Evolutionary conservation across 305 asterid genomes (phyloP).

Genomic region (Solanum hybrid): DNA sequence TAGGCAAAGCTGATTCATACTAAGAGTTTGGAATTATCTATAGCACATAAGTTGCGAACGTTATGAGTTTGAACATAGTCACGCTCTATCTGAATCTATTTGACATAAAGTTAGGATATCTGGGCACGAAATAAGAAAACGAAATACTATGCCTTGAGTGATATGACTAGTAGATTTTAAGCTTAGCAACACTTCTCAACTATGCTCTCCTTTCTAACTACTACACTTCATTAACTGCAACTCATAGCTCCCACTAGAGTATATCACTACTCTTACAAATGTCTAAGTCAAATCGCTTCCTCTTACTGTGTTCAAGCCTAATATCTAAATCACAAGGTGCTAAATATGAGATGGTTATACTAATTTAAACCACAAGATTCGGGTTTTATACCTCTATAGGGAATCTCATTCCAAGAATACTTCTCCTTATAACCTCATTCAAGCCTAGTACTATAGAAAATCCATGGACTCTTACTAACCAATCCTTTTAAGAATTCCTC

Average conservation of each 20-base stretch:
- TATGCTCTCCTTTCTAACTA: not conserved
- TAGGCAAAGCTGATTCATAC: not conserved
- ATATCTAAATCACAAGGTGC: not conserved
- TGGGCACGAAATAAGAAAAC: not conserved
- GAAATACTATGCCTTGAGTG: not conserved
- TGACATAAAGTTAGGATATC: not conserved
- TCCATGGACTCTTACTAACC: not conserved
- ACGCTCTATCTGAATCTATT: not conserved
- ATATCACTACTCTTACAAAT: not conserved
- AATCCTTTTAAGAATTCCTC: not conserved
- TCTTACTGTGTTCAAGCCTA: not conserved
- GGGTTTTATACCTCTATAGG: not conserved
- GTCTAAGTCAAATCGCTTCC: not conserved
- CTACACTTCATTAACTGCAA: not conserved
- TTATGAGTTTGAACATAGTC: not conserved
- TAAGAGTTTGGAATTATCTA: not conserved
- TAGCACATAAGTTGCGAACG: not conserved
- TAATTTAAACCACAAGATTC: not conserved
- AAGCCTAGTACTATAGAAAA: not conserved
- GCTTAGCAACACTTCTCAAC: not conserved
- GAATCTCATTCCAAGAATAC: not conserved
- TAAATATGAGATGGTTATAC: not conserved
- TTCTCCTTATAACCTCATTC: not conserved
- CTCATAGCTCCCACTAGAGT: not conserved
- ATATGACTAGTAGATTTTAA: not conserved